A percentile compares a stretch with the other conserved stretches of the same genome.
phyloP scores from a whole-genome alignment of 495 filamentous ascomycete species.

The Aspergillus cavernicola region DNA sequence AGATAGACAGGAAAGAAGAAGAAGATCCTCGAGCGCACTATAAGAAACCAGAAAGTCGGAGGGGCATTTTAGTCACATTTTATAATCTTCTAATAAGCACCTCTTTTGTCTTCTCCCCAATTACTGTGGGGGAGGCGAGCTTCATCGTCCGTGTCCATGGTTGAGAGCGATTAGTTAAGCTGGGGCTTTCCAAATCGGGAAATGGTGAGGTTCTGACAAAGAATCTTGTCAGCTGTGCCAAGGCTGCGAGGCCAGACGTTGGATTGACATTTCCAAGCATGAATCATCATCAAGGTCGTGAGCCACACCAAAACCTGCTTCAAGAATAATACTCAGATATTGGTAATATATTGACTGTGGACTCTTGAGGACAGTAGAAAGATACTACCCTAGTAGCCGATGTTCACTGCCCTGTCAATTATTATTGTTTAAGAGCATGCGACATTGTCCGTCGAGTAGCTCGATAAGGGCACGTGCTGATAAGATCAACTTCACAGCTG shows the following conservation, averaged over 20 bases:
- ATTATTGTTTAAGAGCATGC: too few relatives aligned
- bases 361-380: too few relatives aligned
- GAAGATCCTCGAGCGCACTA: conserved; percentile 28
- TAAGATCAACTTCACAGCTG: conserved; percentile 15
- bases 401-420: too few relatives aligned
- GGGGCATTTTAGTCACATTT: conserved; percentile 22
- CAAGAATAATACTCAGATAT: too few relatives aligned
- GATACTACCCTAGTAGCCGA: too few relatives aligned
- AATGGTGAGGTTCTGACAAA: conserved; percentile 24
- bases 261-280: conserved; percentile 6
- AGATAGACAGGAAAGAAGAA: conserved; percentile 24
- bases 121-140: neutral
- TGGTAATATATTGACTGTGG: too few relatives aligned
- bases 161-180: neutral
- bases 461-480: conserved; percentile 19
- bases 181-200: neutral
- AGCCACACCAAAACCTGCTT: too few relatives aligned
- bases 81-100: conserved; percentile 21
- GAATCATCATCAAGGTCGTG: too few relatives aligned
- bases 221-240: conserved; percentile 28
- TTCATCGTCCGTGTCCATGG: neutral
- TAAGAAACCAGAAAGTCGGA: neutral
- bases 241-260: neutral
- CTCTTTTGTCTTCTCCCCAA: neutral
- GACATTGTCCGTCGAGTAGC: too few relatives aligned